These are phyloP conservation scores for Talaromyces sp. DNA, from an alignment of 2,329 filamentous ascomycete species.

Conservation along the genomic window DNA sequence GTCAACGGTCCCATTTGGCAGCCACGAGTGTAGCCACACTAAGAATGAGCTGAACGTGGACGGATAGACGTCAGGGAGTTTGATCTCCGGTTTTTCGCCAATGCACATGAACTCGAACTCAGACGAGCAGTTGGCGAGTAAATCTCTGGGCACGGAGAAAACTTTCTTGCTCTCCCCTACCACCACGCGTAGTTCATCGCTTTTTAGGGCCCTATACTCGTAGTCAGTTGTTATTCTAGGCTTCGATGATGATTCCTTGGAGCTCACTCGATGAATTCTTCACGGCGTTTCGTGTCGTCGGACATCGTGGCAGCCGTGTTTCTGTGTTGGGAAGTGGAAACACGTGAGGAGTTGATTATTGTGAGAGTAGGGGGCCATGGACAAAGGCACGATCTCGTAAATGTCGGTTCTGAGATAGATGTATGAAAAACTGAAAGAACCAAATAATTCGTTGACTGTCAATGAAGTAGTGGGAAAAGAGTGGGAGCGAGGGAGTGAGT, in stretches of 20 bases:
- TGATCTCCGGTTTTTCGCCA: background rate
- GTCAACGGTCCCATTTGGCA: background rate
- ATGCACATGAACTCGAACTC: background rate
- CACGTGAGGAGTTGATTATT: background rate
- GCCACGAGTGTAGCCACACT: background rate
- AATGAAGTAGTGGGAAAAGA: background rate
- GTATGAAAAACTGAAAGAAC: background rate
- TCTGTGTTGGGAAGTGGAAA: background rate
- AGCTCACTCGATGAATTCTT: background rate
- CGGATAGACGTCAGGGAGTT: background rate
- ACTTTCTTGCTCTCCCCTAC: background rate
- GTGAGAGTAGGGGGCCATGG: background rate
- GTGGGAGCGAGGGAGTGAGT: background rate
- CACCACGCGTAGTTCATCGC: background rate
- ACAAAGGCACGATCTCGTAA: background rate
- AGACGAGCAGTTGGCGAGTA: background rate
- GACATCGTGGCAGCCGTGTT: background rate
- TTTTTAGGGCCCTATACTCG: background rate
- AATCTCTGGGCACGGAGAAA: background rate
- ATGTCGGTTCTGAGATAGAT: background rate
- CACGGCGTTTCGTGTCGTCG: background rate
- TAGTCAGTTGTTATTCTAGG: background rate
- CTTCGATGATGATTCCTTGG: background rate
- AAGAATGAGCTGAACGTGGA: background rate
- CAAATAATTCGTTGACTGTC: background rate